Percentiles rank a stretch among this genome's conserved stretches.
These are phyloP conservation scores for Gloeopeniophorella convolvens DNA, from an alignment of 768 basidiomycete species.

Conservation along the genomic window DNA sequence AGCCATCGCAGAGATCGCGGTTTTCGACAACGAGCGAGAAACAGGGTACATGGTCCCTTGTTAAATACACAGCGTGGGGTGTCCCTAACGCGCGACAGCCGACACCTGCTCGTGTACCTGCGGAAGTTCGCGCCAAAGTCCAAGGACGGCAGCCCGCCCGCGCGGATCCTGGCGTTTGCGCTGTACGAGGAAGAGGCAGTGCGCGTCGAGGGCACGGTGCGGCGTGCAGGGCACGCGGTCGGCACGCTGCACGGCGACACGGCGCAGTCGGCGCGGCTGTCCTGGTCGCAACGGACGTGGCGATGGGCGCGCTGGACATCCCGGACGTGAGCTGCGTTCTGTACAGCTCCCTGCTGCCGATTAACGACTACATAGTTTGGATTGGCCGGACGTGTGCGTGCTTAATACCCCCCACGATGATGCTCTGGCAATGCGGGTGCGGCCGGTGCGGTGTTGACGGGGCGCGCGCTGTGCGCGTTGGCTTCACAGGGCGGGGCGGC, in stretches of 20 bases:
- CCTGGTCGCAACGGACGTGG: conserved; percentile 95
- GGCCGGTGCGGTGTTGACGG: neutral
- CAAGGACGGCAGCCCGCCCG: conserved; percentile 44
- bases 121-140: conserved; percentile 55
- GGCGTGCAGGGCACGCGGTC: conserved; percentile 68
- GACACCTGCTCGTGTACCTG: conserved; percentile 53
- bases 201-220: conserved; percentile 77
- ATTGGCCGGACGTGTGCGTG: conserved; percentile 78
- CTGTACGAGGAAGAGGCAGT: conserved; percentile 97
- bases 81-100: conserved; percentile 33
- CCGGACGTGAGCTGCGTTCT: conserved; percentile 91
- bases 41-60: too few species aligned
- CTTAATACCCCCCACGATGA: too few species aligned
- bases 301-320: conserved; percentile 94
- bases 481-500: conserved; percentile 88
- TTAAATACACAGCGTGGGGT: too few species aligned
- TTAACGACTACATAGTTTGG: conserved; percentile 89
- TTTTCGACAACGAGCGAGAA: too few species aligned
- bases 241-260: conserved; percentile 88
- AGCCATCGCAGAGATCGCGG: too few species aligned
- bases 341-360: conserved; percentile 95
- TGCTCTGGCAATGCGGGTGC: neutral
- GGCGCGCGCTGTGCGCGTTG: too few species aligned
- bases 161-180: conserved; percentile 85
- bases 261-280: conserved; percentile 80